These are phyloP conservation scores for Paraphaeosphaeria minitans DNA, from an alignment of 2,329 filamentous ascomycete genomes.

Conservation along the genomic window DNA sequence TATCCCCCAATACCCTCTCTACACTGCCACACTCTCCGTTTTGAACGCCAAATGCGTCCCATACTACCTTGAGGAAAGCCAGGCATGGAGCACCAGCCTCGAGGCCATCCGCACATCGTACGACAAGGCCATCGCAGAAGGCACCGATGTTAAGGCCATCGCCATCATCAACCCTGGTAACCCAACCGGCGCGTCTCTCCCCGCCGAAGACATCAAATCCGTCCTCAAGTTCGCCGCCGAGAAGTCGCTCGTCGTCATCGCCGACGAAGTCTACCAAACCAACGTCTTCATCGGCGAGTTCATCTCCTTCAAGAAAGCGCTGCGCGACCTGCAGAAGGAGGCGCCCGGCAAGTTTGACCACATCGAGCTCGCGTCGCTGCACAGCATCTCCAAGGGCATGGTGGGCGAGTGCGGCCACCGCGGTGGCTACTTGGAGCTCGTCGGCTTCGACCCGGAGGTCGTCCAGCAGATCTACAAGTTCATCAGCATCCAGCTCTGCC, in stretches of 20 bases:
- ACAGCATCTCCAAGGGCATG: constrained; percentile 98
- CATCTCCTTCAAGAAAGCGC: constrained; percentile 89
- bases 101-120: constrained; percentile 75
- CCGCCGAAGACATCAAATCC: constrained; percentile 75
- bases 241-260: constrained; percentile 86
- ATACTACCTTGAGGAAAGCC: constrained; percentile 88
- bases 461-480: constrained; percentile 98
- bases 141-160: constrained; percentile 87
- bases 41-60: constrained; percentile 87
- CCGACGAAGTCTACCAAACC: constrained; percentile 98
- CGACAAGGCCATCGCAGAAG: constrained; percentile 73
- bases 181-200: constrained; percentile 87
- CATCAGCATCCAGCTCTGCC: constrained; percentile 94
- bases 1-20: constrained; percentile 97
- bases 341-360: constrained; percentile 75
- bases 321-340: constrained; percentile 77
- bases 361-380: constrained; percentile 88
- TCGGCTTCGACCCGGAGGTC: constrained; percentile 84
- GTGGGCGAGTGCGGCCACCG: constrained; percentile 98
- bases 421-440: constrained; percentile 95
- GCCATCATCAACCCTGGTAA: constrained; percentile 99
- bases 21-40: constrained; percentile 88
- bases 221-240: constrained; percentile 87
- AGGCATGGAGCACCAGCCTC: constrained; percentile 86
- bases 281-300: constrained; percentile 96